Percentiles rank a stretch among this genome's conserved stretches.
Evolutionary conservation across 805 yeast genomes (phyloP).

Genomic region (Cyberlindnera nakhonratchasimensis): DNA sequence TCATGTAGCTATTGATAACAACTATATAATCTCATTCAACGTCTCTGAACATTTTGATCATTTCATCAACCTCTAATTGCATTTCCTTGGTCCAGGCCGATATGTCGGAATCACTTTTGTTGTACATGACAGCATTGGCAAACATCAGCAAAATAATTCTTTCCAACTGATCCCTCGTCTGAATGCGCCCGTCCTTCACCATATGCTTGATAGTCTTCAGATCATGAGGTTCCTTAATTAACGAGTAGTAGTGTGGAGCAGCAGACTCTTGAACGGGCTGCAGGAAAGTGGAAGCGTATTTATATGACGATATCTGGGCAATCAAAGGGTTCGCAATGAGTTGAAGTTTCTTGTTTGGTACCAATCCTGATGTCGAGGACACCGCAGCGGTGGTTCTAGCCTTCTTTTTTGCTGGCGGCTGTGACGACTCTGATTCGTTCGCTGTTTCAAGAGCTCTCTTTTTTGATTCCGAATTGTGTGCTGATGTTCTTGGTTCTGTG

Average conservation of each 20-base stretch:
- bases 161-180: slow-evolving; percentile 50
- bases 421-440: too few species aligned
- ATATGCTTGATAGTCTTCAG: slow-evolving; percentile 56
- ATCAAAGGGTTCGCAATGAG: slow-evolving; percentile 58
- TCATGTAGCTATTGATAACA: not conserved
- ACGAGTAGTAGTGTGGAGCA: slow-evolving; percentile 64
- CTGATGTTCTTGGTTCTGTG: not conserved
- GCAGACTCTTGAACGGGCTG: slow-evolving; percentile 64
- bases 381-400: slow-evolving; percentile 26
- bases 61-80: slow-evolving; percentile 61
- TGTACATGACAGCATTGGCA: slow-evolving; percentile 82
- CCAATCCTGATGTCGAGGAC: slow-evolving; percentile 1
- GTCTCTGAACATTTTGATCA: slow-evolving; percentile 57
- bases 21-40: slow-evolving; percentile 29
- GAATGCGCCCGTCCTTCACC: slow-evolving; percentile 56
- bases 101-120: slow-evolving; percentile 60
- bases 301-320: slow-evolving; percentile 61
- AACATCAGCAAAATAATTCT: slow-evolving; percentile 72
- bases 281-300: slow-evolving; percentile 70
- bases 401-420: slow-evolving; percentile 16
- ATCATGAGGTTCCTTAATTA: slow-evolving; percentile 65
- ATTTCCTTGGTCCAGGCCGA: slow-evolving; percentile 62
- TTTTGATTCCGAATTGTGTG: slow-evolving; percentile 3
- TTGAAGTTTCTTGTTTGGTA: slow-evolving; percentile 52
- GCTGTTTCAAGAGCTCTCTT: slow-evolving; percentile 4